Evolutionary conservation across 768 basidiomycete species (phyloP).

Genomic region (Rhodotorula paludigena): DNA sequence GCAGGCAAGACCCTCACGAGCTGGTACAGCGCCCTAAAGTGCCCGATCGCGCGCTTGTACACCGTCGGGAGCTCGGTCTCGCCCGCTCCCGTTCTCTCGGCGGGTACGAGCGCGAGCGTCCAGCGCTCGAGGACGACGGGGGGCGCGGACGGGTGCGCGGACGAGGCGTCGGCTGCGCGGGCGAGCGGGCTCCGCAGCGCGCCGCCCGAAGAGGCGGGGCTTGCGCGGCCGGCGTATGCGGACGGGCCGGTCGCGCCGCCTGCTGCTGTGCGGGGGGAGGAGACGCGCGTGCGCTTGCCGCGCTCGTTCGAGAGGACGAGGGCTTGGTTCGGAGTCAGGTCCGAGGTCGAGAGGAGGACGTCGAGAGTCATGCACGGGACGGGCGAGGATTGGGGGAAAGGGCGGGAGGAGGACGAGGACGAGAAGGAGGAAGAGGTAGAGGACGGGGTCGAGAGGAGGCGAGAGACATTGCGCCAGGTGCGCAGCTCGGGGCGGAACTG

Average conservation of each 20-base stretch:
- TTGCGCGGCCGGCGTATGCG: not conserved
- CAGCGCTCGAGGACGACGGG: slow-evolving; percentile 35
- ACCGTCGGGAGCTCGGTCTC: slow-evolving; percentile 25
- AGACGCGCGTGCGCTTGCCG: not conserved
- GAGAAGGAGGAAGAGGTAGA: slow-evolving; percentile 4
- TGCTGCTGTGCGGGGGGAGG: not conserved
- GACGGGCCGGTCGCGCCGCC: not conserved
- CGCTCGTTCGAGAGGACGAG: slow-evolving; percentile 39
- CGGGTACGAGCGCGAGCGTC: slow-evolving; percentile 14
- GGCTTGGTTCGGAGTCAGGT: slow-evolving; percentile 39
- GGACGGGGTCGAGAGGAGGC: slow-evolving; percentile 8
- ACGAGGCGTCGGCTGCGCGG: not conserved
- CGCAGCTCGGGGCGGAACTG: slow-evolving; percentile 37
- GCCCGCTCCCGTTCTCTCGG: not conserved
- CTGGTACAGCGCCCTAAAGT: slow-evolving; percentile 39
- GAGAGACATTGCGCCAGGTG: slow-evolving; percentile 39
- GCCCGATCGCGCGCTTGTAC: slow-evolving; percentile 43
- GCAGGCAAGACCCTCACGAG: slow-evolving; percentile 36
- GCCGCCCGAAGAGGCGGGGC: not conserved
- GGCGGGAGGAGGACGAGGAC: not conserved
- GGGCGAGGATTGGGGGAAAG: not conserved
- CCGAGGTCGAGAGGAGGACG: slow-evolving; percentile 38
- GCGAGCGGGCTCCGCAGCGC: not conserved
- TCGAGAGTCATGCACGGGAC: slow-evolving; percentile 38
- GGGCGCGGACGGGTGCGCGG: not conserved